phyloP scores from a whole-genome alignment of 2,329 filamentous ascomycete genomes.

The Hortaea sp. region DNA sequence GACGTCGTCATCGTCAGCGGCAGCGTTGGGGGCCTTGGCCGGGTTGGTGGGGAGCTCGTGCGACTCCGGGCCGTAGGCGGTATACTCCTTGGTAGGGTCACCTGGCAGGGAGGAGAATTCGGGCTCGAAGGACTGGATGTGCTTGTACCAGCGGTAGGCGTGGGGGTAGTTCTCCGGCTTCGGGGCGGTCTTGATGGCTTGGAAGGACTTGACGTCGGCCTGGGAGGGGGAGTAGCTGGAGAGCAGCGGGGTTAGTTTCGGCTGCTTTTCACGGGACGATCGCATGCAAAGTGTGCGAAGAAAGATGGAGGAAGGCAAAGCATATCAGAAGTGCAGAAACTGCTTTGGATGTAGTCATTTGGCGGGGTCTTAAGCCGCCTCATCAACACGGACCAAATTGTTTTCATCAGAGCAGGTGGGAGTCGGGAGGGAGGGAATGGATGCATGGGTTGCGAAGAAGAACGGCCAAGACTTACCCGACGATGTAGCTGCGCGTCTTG shows the following conservation, averaged over 20 bases:
- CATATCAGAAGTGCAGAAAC: constrained; percentile 66
- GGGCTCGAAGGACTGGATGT: constrained; percentile 84
- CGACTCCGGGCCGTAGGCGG: constrained; percentile 80
- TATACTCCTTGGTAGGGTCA: constrained; percentile 81
- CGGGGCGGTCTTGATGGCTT: constrained; percentile 69
- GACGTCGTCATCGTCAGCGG: constrained; percentile 67
- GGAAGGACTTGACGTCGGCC: constrained; percentile 93
- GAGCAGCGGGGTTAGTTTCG: constrained; percentile 8
- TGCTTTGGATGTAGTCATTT: constrained; percentile 69
- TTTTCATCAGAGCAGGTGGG: constrained; percentile 59
- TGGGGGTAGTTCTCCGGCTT: constrained; percentile 81
- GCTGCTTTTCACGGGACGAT: neutral
- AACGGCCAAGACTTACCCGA: constrained; percentile 55
- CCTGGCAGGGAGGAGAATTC: constrained; percentile 87
- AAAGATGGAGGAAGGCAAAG: neutral
- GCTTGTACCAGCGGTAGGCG: constrained; percentile 97
- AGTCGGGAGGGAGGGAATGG: constrained; percentile 10
- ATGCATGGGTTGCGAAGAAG: constrained; percentile 3
- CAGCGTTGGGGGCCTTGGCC: constrained; percentile 52
- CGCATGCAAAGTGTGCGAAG: neutral
- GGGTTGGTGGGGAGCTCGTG: constrained; percentile 71
- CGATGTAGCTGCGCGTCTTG: constrained; percentile 67
- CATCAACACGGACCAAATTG: constrained; percentile 91
- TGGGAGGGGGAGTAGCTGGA: constrained; percentile 62
- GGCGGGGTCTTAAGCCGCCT: constrained; percentile 87